These are phyloP conservation scores for Dothistroma septosporum DNA, from an alignment of 2,329 filamentous ascomycete species.

Conservation along the genomic window DNA sequence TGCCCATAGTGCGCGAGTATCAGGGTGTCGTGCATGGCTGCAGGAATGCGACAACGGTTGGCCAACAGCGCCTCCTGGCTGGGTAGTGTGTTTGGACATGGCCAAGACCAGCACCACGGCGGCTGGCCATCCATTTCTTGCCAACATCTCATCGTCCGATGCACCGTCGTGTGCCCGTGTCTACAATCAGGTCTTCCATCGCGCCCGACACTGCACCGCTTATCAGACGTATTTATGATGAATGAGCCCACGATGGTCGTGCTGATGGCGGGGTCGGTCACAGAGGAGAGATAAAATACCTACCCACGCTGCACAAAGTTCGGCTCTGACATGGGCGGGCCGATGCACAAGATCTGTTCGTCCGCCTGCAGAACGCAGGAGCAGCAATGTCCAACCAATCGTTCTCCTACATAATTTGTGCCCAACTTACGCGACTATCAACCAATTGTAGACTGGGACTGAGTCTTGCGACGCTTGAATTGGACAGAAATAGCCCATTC, in stretches of 20 bases:
- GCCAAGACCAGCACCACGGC: not conserved
- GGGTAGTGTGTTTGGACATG: not conserved
- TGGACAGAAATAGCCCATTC: not conserved
- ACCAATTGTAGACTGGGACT: not conserved
- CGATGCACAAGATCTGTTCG: not conserved
- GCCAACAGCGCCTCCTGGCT: constrained; percentile 2
- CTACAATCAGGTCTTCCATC: not conserved
- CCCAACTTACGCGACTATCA: not conserved
- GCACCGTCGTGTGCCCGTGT: not conserved
- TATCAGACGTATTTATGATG: not conserved
- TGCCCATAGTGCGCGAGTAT: not conserved
- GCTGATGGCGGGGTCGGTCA: not conserved
- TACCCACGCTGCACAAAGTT: not conserved
- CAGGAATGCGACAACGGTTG: constrained; percentile 9
- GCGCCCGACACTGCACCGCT: not conserved
- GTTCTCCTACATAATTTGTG: constrained; percentile 4
- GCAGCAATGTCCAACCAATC: not conserved
- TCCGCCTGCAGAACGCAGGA: not conserved
- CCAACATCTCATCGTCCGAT: not conserved
- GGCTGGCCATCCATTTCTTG: constrained; percentile 1
- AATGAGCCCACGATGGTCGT: not conserved
- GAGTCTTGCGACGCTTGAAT: not conserved
- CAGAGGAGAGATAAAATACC: not conserved
- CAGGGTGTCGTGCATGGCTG: constrained; percentile 4
- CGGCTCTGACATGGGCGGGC: not conserved